These are phyloP conservation scores for Hygrophila difformis DNA, from an alignment of 257 asterid genomes.

Conservation along the genomic window DNA sequence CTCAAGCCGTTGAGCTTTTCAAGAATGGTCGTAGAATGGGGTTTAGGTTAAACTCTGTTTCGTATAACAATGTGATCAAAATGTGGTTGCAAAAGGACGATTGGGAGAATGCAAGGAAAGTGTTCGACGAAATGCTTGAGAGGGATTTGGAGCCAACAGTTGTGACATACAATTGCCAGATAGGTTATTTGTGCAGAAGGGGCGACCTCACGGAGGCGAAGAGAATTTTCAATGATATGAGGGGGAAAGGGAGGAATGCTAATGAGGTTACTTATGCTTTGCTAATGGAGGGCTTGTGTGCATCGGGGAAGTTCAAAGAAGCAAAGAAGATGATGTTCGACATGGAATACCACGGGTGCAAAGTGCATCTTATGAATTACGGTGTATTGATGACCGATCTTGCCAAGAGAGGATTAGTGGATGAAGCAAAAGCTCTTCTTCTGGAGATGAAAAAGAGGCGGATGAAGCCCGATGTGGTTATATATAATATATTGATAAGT, in stretches of 20 bases:
- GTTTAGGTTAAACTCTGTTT: constrained; percentile 50
- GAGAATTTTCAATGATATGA: constrained; percentile 58
- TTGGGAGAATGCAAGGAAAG: constrained; percentile 44
- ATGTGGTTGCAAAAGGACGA: constrained; percentile 56
- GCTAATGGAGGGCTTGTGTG: constrained; percentile 74
- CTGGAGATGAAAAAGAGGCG: constrained; percentile 72
- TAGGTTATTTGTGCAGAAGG: constrained; percentile 65
- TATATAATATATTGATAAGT: constrained; percentile 51
- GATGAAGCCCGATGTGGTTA: constrained; percentile 65
- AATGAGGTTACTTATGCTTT: constrained; percentile 65
- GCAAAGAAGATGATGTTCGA: constrained; percentile 86
- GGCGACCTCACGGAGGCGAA: constrained; percentile 51
- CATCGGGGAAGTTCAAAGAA: constrained; percentile 40
- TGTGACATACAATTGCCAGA: constrained; percentile 66
- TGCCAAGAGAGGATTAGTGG: constrained; percentile 44
- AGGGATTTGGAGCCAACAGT: constrained; percentile 60
- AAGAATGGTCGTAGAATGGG: constrained; percentile 42
- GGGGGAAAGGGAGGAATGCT: constrained; percentile 43
- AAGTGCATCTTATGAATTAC: constrained; percentile 47
- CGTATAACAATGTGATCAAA: constrained; percentile 67
- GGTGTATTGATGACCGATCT: constrained; percentile 75
- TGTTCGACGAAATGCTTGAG: constrained; percentile 87
- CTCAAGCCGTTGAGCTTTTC: constrained; percentile 45
- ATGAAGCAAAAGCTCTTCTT: constrained; percentile 60
- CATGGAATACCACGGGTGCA: constrained; percentile 91